Conservation (phyloP, 2,329 filamentous ascomycete genomes). For the Epichloe bromicola region DNA sequence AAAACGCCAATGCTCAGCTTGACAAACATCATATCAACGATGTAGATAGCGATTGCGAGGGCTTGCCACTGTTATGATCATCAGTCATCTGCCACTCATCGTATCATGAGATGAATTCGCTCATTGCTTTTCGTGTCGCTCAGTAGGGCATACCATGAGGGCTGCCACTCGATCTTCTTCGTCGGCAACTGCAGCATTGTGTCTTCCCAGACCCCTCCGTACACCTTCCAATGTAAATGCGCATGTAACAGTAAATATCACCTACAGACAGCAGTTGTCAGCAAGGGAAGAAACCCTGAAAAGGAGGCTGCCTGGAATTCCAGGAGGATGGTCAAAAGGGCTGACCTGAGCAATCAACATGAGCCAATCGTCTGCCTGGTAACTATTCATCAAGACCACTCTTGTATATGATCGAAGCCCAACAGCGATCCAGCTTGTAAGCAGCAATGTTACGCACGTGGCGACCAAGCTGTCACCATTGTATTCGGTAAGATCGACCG, state of each 20-base stretch:
- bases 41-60: constrained; percentile 35
- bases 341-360: constrained; percentile 36
- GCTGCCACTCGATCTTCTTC: constrained; percentile 27
- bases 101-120: neutral
- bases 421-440: constrained; percentile 29
- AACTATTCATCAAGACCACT: constrained; percentile 28
- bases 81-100: neutral
- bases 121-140: neutral
- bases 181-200: constrained; percentile 31
- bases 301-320: neutral
- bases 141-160: constrained; percentile 26
- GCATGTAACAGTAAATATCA: constrained; percentile 34
- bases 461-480: constrained; percentile 25
- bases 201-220: constrained; percentile 29
- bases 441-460: constrained; percentile 24
- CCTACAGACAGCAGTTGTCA: constrained; percentile 14
- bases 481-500: constrained; percentile 23
- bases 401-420: constrained; percentile 31
- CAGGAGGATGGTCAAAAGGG: neutral
- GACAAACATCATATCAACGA: constrained; percentile 42
- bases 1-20: constrained; percentile 43
- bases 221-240: constrained; percentile 32
- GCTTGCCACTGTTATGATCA: constrained; percentile 31
- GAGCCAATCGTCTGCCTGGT: constrained; percentile 40
- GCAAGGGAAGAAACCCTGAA: neutral